A percentile compares a stretch with the other conserved stretches of the same genome.
Conservation (phyloP, 164 flowering plant genomes). For the Amborella trichopoda region DNA sequence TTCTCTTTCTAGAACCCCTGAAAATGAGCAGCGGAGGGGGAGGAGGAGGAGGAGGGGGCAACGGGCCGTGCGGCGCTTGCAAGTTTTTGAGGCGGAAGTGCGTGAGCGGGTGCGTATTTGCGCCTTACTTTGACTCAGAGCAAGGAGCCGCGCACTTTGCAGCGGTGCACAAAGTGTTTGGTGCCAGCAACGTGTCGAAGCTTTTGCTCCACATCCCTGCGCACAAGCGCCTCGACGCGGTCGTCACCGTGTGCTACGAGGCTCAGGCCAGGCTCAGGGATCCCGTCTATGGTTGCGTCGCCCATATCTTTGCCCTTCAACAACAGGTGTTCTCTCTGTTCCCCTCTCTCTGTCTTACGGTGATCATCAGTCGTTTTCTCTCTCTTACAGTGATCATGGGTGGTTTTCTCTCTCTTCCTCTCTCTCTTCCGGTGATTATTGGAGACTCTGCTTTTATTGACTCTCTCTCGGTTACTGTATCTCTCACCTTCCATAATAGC, state of each 20-base stretch:
- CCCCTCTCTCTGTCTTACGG: neutral
- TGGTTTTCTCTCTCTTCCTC: too few relatives aligned
- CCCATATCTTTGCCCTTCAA: conserved; percentile 80
- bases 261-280: conserved; percentile 87
- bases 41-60: conserved; percentile 26
- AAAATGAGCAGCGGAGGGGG: conserved; percentile 17
- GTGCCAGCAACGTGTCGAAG: conserved; percentile 93
- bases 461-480: too few relatives aligned
- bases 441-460: too few relatives aligned
- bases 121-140: conserved; percentile 90
- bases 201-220: conserved; percentile 63
- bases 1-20: conserved; percentile 22
- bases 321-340: conserved; percentile 49
- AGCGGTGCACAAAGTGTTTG: conserved; percentile 93
- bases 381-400: too few relatives aligned
- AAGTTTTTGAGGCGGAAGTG: conserved; percentile 88
- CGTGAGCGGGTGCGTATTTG: conserved; percentile 76
- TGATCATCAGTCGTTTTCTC: neutral
- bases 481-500: too few relatives aligned
- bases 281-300: conserved; percentile 88
- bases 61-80: conserved; percentile 96
- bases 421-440: too few relatives aligned
- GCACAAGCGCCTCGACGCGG: conserved; percentile 74
- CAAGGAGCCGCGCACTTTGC: conserved; percentile 94
- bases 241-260: conserved; percentile 81